phyloP scores from a whole-genome alignment of 2,329 filamentous ascomycete genomes.

The Colletotrichum sp. region DNA sequence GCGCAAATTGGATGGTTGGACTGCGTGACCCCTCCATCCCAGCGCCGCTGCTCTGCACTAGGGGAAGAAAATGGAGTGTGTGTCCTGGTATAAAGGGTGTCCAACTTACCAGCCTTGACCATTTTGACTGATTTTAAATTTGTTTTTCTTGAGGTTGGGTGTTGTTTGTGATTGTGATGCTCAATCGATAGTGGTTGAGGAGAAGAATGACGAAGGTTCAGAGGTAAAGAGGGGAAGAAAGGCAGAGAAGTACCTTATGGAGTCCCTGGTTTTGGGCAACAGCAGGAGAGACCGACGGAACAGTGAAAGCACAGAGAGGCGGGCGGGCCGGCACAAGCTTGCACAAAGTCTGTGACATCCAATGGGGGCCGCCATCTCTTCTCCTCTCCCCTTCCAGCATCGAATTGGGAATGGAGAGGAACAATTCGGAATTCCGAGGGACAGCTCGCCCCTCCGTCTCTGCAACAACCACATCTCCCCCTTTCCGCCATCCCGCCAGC shows the following conservation, averaged over 20 bases:
- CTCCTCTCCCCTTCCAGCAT: neutral
- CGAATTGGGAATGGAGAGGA: neutral
- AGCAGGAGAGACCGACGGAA: neutral
- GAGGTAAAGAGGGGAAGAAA: conserved; percentile 19
- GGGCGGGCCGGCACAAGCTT: conserved; percentile 4
- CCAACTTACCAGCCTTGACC: conserved; percentile 92
- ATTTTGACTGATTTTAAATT: conserved; percentile 73
- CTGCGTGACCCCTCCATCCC: conserved; percentile 31
- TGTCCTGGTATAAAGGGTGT: conserved; percentile 26
- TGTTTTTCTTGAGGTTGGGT: conserved; percentile 23
- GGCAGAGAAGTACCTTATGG: conserved; percentile 11
- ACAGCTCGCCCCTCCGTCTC: conserved; percentile 16
- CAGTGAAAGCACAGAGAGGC: neutral
- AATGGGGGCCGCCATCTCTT: neutral
- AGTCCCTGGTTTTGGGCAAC: neutral
- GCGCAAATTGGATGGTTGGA: conserved; percentile 39
- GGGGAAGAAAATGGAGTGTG: conserved; percentile 24
- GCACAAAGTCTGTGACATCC: conserved; percentile 10
- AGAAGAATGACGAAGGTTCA: conserved; percentile 3
- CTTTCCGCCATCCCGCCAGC: neutral
- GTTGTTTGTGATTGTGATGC: neutral
- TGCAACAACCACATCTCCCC: neutral
- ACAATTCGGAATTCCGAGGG: conserved; percentile 18
- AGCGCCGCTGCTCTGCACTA: conserved; percentile 3
- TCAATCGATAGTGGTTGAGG: conserved; percentile 1